Conservation (phyloP, 805 yeast species). For the Candida manassasensis region DNA sequence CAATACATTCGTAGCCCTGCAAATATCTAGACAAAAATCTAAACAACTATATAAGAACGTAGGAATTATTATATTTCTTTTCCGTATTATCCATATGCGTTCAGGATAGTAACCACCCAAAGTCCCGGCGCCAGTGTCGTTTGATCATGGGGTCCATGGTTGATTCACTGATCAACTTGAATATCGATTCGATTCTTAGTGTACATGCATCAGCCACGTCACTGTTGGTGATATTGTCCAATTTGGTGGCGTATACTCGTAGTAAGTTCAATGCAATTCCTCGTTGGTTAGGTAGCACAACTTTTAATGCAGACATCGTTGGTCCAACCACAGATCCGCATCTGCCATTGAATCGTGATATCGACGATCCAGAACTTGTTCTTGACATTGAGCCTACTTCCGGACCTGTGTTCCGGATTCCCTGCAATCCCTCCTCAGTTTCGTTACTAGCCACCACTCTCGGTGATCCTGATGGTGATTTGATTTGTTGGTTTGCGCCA, state of each 20-base stretch:
- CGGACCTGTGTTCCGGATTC: background rate
- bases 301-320: background rate
- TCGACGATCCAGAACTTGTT: background rate
- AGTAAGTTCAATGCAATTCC: conserved; percentile 18
- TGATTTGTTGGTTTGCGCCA: conserved; percentile 10
- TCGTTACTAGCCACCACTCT: background rate
- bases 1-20: too few relatives aligned
- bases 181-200: conserved; percentile 12
- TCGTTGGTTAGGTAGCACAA: conserved; percentile 17
- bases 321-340: background rate
- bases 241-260: conserved; percentile 17
- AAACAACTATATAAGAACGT: too few relatives aligned
- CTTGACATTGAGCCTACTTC: background rate
- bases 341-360: background rate
- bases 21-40: too few relatives aligned
- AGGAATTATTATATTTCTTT: too few relatives aligned
- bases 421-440: background rate
- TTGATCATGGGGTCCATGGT: conserved; percentile 16
- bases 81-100: too few relatives aligned
- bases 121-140: conserved; percentile 15
- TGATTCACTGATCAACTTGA: conserved; percentile 16
- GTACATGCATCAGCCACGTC: conserved; percentile 8
- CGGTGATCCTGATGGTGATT: conserved; percentile 4
- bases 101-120: conserved; percentile 14
- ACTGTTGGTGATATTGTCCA: conserved; percentile 10